Evolutionary conservation across 75 land plant genomes (phyloP), one percentile per base, ranked within the genome.

Genomic region (Cryptomeria japonica): DNA sequence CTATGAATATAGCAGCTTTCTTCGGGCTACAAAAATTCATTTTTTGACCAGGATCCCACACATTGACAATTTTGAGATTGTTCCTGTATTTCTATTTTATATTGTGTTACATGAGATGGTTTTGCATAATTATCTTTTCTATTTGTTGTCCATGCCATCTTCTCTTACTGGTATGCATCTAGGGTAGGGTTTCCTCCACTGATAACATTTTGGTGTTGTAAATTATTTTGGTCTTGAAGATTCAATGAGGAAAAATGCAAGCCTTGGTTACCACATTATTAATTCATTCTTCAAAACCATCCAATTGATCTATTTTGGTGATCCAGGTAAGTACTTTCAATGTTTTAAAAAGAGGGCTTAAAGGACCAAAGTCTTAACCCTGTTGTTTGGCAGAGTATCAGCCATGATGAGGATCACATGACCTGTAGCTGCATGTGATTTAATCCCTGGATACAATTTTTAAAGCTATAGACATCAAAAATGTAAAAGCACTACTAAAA

Each of bases 211-310:
- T 79, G 82, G 36, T 79, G 8, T 38, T 22, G 25, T 79, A 38
- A 41, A 38, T 2, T 79, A 9, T 39, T 79, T 79, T 41, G 22
- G 25, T 39, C 7, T 19, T 79, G 28, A 47, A 85, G 19, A 18
- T 55, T 25, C 16, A 32, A 85, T 55, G 8, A 32, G 38, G 25
- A 34, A 18, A 34, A 41, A 49, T 36, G 10, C 25, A 36, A 53
- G 53, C 34, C 55, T 49, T 6, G 10, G 86, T 85, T 56, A 32
- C 41, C 16, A 53, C 38, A 55, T 28, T 31, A 51, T 25, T 55
- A 85, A 11, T 85, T 85, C 31, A 39, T 79, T 79, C 22, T 55
- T 47, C 79, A 85, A 47, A 15, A 85, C n/a, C 86, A 32, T 32
- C 56, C 25, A 55, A 19, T 85, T 47, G 73, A 55, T 34, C 10